Percentiles rank a stretch among this genome's conserved stretches.
Conservation (phyloP, 257 asterid genomes). For the Dorcoceras hygrometricum region DNA sequence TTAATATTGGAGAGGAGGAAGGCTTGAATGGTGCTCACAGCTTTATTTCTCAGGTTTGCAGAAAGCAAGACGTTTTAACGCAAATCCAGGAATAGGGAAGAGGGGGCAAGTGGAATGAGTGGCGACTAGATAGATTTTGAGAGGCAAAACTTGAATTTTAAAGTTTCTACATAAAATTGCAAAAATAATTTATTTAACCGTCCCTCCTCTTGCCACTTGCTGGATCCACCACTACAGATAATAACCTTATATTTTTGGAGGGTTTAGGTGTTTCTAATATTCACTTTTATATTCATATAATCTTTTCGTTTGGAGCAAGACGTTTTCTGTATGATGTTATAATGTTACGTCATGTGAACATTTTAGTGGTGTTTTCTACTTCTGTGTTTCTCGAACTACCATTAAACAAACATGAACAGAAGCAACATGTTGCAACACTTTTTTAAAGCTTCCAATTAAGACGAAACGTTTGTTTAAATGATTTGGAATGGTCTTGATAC, state of each 20-base stretch:
- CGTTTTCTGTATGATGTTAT: background rate
- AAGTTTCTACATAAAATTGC: background rate
- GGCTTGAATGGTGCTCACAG: constrained; percentile 98
- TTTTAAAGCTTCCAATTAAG: constrained; percentile 14
- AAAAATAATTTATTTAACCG: no score
- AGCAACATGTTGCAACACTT: background rate
- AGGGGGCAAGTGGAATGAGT: background rate
- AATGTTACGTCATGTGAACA: background rate
- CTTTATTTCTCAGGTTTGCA: constrained; percentile 86
- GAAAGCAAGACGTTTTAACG: constrained; percentile 14
- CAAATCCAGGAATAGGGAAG: background rate
- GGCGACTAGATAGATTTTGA: background rate
- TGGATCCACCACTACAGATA: background rate
- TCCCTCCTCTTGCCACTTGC: background rate
- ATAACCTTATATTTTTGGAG: constrained; percentile 3
- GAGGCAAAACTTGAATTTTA: background rate
- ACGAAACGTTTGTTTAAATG: constrained; percentile 16
- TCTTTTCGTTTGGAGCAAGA: background rate
- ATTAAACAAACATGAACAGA: no score
- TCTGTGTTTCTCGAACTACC: background rate
- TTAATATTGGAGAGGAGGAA: constrained; percentile 97
- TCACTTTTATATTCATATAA: constrained; percentile 12
- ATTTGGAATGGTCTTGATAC: constrained; percentile 17
- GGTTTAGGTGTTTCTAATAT: background rate
- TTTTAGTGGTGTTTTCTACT: constrained; percentile 1